Conservation (phyloP, 164 flowering plant species). For the Liriodendron chinense region DNA sequence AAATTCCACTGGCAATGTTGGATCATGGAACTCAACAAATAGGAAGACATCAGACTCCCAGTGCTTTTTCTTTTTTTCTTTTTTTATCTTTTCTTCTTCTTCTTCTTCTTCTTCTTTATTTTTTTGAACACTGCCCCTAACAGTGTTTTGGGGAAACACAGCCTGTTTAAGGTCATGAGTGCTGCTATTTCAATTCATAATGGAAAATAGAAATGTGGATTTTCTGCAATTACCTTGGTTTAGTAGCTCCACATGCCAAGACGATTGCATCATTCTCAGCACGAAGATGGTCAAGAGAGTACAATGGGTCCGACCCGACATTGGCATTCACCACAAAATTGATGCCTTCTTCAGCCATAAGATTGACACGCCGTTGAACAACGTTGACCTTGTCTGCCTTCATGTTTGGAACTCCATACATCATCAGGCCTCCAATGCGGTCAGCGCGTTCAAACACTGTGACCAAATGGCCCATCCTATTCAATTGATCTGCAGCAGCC, state of each 20-base stretch:
- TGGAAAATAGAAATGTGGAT: no score
- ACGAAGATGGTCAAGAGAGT: constrained; percentile 67
- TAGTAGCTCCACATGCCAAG: constrained; percentile 93
- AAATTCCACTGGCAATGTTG: no score
- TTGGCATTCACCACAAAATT: constrained; percentile 89
- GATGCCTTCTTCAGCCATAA: constrained; percentile 90
- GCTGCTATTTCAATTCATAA: no score
- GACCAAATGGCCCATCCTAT: constrained; percentile 85
- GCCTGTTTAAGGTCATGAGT: no score
- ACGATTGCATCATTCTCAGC: constrained; percentile 78
- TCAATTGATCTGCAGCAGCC: constrained; percentile 98
- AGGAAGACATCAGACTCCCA: neutral
- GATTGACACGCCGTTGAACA: constrained; percentile 89
- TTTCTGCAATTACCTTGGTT: constrained; percentile 61
- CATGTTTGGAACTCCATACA: constrained; percentile 99
- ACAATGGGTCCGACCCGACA: constrained; percentile 69
- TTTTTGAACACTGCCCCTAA: neutral
- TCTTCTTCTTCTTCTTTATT: no score
- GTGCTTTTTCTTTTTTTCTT: neutral
- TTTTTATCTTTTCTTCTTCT: no score
- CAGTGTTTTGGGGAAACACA: neutral
- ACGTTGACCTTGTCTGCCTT: constrained; percentile 86
- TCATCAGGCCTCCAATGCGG: constrained; percentile 97
- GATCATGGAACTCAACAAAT: neutral
- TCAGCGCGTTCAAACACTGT: constrained; percentile 97